Evolutionary conservation across 805 yeast species (phyloP).

Genomic region (Ogataea methanolica): DNA sequence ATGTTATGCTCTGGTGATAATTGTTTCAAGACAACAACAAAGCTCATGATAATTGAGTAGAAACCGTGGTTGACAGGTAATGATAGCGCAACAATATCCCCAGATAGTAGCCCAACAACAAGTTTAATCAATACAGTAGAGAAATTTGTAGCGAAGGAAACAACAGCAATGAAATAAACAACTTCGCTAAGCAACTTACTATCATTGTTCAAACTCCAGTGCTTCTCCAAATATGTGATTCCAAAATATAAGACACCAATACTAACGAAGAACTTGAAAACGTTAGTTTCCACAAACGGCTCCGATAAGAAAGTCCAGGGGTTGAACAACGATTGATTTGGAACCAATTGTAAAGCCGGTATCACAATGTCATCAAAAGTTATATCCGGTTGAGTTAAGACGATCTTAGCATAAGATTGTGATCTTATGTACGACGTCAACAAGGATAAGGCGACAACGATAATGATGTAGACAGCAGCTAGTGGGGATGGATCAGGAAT

Average conservation of each 20-base stretch:
- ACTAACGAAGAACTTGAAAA: conserved; percentile 41
- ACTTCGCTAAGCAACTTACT: conserved; percentile 34
- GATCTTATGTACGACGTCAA: conserved; percentile 39
- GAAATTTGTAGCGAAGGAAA: conserved; percentile 54
- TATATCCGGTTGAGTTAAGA: conserved; percentile 18
- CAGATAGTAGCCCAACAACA: conserved; percentile 20
- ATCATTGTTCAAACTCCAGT: conserved; percentile 36
- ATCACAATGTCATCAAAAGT: conserved; percentile 41
- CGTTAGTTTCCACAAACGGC: conserved; percentile 57
- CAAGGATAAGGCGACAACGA: conserved; percentile 36
- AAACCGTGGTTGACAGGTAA: conserved; percentile 50
- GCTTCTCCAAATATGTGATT: conserved; percentile 43
- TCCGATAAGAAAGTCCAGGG: conserved; percentile 66
- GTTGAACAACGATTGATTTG: conserved; percentile 45
- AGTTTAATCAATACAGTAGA: conserved; percentile 39
- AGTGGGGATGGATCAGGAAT: conserved; percentile 38
- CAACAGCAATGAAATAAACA: conserved; percentile 44
- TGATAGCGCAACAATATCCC: conserved; percentile 35
- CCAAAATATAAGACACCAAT: conserved; percentile 34
- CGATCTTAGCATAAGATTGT: conserved; percentile 27
- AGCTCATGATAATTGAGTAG: conserved; percentile 44
- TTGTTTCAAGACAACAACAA: conserved; percentile 53
- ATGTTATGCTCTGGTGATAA: conserved; percentile 55
- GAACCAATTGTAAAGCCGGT: conserved; percentile 58
- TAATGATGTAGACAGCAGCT: conserved; percentile 39